Conservation (phyloP, 139 green algal species). For the Mychonastes homosphaera region DNA sequence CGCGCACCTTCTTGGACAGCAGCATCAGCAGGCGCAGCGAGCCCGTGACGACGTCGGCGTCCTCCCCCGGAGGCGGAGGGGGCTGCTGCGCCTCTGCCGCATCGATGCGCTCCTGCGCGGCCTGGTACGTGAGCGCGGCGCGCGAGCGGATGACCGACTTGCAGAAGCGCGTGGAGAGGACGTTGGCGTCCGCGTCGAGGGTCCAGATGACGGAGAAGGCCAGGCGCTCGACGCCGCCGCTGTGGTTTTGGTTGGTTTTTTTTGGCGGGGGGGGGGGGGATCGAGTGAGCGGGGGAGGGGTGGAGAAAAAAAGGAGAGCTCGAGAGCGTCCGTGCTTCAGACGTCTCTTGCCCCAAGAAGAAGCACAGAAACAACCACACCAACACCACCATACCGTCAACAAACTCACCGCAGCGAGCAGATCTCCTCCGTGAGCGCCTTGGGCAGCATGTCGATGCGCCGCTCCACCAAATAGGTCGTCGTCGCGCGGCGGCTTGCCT, state of each 20-base stretch:
- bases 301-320: neutral
- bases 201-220: constrained; percentile 89
- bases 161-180: constrained; percentile 50
- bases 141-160: constrained; percentile 70
- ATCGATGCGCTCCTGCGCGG: constrained; percentile 89
- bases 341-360: neutral
- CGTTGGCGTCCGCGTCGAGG: constrained; percentile 35
- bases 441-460: constrained; percentile 90
- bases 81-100: too few relatives aligned
- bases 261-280: neutral
- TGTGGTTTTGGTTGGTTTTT: neutral
- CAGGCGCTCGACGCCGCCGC: constrained; percentile 72
- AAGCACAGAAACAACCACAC: constrained; percentile 12
- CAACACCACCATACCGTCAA: neutral
- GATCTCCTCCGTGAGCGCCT: constrained; percentile 87
- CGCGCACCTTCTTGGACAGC: constrained; percentile 60
- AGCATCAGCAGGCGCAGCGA: neutral
- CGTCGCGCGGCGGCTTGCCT: constrained; percentile 60
- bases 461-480: constrained; percentile 76
- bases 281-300: neutral
- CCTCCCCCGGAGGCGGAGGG: neutral
- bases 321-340: neutral
- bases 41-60: neutral
- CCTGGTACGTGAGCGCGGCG: constrained; percentile 81
- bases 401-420: constrained; percentile 52